Base-by-base conservation (phyloP, 2,329 filamentous ascomycete genomes). In the Claviceps sp. region DNA sequence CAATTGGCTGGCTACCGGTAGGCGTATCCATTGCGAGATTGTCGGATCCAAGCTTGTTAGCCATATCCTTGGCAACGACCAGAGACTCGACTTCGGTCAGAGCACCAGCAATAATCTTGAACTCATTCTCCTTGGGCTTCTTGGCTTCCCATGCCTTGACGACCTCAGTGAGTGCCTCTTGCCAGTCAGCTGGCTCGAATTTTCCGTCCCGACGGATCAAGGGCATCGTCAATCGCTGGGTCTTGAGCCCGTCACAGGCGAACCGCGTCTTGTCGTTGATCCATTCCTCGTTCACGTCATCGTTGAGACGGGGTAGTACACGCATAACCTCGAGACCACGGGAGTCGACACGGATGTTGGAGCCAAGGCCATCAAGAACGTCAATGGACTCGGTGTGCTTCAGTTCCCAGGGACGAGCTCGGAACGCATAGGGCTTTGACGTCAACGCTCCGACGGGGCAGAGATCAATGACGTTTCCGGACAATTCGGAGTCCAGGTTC, bases 241-340 rank as follows among this genome's bases (percentile, higher is more conserved):
- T 97, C 79, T 90, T 95, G 58, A 98, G 77, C 48, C 93, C 93
- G 67, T 98, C 93, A 67, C 90, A 95, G 43, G 93, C 91, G 67
- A 97, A 98, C 58, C 93, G 83, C 42, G 88, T 84, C 78, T 97
- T 98, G 75, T 98, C 93, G 71, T 97, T 93, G 68, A 98, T 97
- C 93, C 93, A 98, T 71, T 98, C 93, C 74, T 98, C 93, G 69
- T 98, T 98, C 62, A 98, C 82, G 62, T 97, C 90, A 66, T 98
- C 93, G 67, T 98, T 98, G 55, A 98, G 77, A 61, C 93, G 82
- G 54, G 93, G 93, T 16, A 96, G 66, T 54, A 98, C 78, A 61
- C 93, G 85, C 90, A 98, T 95, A 49, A 98, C 91, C 72, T 97
- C 90, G 58, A 96, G 76, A 54, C 93, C 93, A 63, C 93, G 83